These are phyloP conservation scores for Heterobasidion parviporum DNA, from an alignment of 1,284 basidiomycete species.

Conservation along the genomic window DNA sequence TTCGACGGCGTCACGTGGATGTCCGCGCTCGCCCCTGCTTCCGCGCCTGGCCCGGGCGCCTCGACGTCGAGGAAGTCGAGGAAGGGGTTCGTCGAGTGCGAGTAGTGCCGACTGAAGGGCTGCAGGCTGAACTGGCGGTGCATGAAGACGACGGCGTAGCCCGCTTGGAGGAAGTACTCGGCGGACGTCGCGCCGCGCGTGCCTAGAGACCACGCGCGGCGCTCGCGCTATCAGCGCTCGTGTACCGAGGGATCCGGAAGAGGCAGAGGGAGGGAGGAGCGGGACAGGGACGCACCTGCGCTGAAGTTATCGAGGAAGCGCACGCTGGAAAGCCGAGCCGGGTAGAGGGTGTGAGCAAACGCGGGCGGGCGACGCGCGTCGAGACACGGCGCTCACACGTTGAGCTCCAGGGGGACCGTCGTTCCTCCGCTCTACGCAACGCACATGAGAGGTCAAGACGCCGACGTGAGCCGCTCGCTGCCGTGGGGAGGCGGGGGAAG, in stretches of 20 bases:
- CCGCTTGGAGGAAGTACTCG: constrained; percentile 90
- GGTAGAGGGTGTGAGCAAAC: constrained; percentile 12
- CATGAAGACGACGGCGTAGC: constrained; percentile 98
- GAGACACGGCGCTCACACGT: constrained; percentile 68
- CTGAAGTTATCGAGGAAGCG: constrained; percentile 99
- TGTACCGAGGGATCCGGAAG: no score
- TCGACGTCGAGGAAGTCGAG: constrained; percentile 90
- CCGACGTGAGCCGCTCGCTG: background rate
- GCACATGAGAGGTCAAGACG: background rate
- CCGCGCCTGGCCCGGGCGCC: constrained; percentile 8
- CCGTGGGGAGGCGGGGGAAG: background rate
- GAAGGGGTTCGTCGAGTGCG: constrained; percentile 96
- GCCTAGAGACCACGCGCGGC: constrained; percentile 34
- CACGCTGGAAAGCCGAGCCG: constrained; percentile 50
- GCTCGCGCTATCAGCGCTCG: no score
- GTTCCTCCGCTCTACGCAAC: constrained; percentile 81
- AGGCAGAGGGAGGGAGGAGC: no score
- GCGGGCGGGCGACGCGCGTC: constrained; percentile 11
- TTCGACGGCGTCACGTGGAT: constrained; percentile 66
- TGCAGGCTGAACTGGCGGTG: constrained; percentile 95
- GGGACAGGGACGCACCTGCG: constrained; percentile 54
- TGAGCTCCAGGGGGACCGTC: constrained; percentile 91
- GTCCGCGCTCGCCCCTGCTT: constrained; percentile 17
- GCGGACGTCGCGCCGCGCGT: constrained; percentile 96
- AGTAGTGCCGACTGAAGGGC: constrained; percentile 95